Conservation (phyloP, 1,139 yeast genomes). For the Candida albicans region DNA sequence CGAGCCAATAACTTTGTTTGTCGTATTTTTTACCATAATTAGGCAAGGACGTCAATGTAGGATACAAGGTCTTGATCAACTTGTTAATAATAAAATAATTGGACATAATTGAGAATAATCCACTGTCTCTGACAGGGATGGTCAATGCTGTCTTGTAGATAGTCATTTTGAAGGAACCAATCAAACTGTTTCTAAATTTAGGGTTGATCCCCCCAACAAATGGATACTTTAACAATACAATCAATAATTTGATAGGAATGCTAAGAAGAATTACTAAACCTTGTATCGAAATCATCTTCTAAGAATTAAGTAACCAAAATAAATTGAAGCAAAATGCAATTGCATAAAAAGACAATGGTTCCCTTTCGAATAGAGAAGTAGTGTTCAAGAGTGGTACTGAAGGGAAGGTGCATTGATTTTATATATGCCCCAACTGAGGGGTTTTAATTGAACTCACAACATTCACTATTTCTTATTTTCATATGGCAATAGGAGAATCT, state of each 20-base stretch:
- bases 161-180: constrained; percentile 11
- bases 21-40: constrained; percentile 37
- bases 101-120: constrained; percentile 3
- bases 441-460: too few species aligned
- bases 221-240: constrained; percentile 12
- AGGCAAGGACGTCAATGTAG: constrained; percentile 18
- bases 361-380: too few species aligned
- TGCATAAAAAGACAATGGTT: too few species aligned
- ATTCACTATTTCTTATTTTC: too few species aligned
- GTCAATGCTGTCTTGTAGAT: constrained; percentile 10
- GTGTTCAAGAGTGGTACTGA: too few species aligned
- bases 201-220: constrained; percentile 13
- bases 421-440: too few species aligned
- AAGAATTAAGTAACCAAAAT: background rate
- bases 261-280: constrained; percentile 7
- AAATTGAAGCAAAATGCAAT: too few species aligned
- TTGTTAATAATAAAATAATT: constrained; percentile 9
- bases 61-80: constrained; percentile 7
- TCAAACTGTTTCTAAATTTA: constrained; percentile 8
- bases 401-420: too few species aligned
- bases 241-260: constrained; percentile 10
- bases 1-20: constrained; percentile 39
- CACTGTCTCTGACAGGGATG: constrained; percentile 12
- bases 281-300: constrained; percentile 10
- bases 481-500: too few species aligned